Conservation (phyloP, 352 stramenopile genomes). For the Phytophthora melonis region DNA sequence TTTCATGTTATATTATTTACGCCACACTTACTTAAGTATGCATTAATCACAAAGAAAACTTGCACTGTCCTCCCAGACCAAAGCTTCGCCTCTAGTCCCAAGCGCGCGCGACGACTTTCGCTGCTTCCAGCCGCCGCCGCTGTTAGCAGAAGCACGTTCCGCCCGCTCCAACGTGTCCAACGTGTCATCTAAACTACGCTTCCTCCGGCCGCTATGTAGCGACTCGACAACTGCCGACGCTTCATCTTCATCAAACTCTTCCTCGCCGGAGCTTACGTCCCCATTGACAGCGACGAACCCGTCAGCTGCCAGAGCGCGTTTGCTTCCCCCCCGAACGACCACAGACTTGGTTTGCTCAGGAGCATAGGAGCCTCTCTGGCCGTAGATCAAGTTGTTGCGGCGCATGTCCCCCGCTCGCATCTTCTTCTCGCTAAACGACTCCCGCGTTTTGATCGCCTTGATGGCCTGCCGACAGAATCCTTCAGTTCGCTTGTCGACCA, state of each 20-base stretch:
- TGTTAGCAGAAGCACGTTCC: constrained; percentile 27
- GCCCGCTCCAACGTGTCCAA: constrained; percentile 55
- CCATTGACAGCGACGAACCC: constrained; percentile 72
- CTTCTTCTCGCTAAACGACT: constrained; percentile 34
- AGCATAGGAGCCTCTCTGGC: constrained; percentile 53
- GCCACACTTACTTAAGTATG: too few relatives aligned
- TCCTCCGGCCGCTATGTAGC: constrained; percentile 9
- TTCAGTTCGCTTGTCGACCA: constrained; percentile 37
- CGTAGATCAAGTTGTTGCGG: constrained; percentile 55
- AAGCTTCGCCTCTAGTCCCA: too few relatives aligned
- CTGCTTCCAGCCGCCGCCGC: constrained; percentile 6
- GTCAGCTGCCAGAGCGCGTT: constrained; percentile 45
- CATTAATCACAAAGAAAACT: too few relatives aligned
- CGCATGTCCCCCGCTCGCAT: constrained; percentile 48
- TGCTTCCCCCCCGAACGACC: constrained; percentile 43
- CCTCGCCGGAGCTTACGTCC: constrained; percentile 44
- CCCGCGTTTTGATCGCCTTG: constrained; percentile 20
- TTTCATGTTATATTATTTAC: too few relatives aligned
- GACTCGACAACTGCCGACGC: constrained; percentile 8
- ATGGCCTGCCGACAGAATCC: constrained; percentile 36
- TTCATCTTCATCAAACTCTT: constrained; percentile 33
- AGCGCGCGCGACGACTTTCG: constrained; percentile 20
- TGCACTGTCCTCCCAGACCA: too few relatives aligned
- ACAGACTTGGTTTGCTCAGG: constrained; percentile 60
- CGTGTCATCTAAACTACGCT: constrained; percentile 42